phyloP scores from a whole-genome alignment of 495 filamentous ascomycete species.

The Annulohypoxylon nitens region DNA sequence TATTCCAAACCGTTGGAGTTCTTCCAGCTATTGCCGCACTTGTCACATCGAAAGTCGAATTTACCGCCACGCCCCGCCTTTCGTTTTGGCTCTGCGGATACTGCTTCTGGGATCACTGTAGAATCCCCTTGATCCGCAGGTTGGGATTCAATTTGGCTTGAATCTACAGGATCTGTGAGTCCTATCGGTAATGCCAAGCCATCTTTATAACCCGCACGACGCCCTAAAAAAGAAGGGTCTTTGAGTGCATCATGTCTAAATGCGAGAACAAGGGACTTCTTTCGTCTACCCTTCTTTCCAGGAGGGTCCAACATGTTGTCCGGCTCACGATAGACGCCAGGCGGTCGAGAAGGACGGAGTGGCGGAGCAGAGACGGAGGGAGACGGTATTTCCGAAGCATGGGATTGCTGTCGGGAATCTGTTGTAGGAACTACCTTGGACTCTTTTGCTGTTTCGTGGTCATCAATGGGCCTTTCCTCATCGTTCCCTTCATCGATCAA shows the following conservation, averaged over 20 bases:
- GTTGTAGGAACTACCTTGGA: background rate
- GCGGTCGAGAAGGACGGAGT: conserved; percentile 14
- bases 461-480: background rate
- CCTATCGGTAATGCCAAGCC: background rate
- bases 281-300: conserved; percentile 49
- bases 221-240: conserved; percentile 36
- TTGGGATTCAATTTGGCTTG: background rate
- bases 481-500: background rate
- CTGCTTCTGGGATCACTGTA: conserved; percentile 18
- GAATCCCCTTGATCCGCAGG: conserved; percentile 1
- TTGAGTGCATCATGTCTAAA: conserved; percentile 53
- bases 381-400: background rate
- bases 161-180: background rate
- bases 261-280: conserved; percentile 53
- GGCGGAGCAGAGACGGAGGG: conserved; percentile 1
- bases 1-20: conserved; percentile 67
- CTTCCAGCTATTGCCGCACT: conserved; percentile 64
- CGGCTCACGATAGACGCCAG: conserved; percentile 48
- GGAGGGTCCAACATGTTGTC: conserved; percentile 46
- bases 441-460: background rate
- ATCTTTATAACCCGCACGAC: background rate
- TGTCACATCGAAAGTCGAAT: conserved; percentile 53
- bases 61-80: conserved; percentile 24
- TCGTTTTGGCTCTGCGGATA: conserved; percentile 21
- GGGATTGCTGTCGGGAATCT: background rate